Conservation (phyloP, 2,329 filamentous ascomycete genomes). For the Taxawa tesnikishii region DNA sequence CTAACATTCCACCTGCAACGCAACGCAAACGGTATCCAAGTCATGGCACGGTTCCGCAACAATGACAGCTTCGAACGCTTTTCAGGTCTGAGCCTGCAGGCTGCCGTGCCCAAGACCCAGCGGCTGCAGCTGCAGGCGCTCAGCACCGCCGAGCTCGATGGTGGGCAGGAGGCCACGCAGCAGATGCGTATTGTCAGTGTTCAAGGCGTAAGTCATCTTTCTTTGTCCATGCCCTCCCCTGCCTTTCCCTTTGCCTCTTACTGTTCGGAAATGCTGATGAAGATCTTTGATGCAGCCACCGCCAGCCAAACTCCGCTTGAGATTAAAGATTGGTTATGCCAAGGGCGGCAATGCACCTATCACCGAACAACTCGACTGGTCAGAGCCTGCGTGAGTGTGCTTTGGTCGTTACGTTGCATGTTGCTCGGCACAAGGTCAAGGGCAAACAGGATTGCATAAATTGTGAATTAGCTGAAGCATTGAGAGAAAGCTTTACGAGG, state of each 20-base stretch:
- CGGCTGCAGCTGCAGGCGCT: constrained; percentile 87
- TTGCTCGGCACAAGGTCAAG: too few relatives aligned
- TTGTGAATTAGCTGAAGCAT: too few relatives aligned
- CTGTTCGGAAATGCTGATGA: constrained; percentile 3
- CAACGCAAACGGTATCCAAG: constrained; percentile 67
- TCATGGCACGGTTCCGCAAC: constrained; percentile 76
- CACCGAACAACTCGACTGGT: constrained; percentile 94
- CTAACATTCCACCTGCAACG: constrained; percentile 77
- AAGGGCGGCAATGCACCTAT: constrained; percentile 58
- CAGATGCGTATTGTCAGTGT: constrained; percentile 77
- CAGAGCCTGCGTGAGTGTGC: constrained; percentile 50
- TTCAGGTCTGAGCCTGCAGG: constrained; percentile 72
- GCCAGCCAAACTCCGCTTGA: constrained; percentile 57
- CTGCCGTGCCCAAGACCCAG: constrained; percentile 91
- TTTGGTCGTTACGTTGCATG: too few relatives aligned
- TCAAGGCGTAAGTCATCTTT: constrained; percentile 67
- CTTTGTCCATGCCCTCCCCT: too few relatives aligned
- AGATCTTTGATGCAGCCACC: constrained; percentile 49
- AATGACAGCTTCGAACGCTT: constrained; percentile 52
- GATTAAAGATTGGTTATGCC: constrained; percentile 71
- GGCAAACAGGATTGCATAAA: too few relatives aligned
- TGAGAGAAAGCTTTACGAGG: too few relatives aligned
- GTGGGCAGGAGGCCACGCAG: constrained; percentile 76
- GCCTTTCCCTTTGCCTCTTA: constrained; percentile 1
- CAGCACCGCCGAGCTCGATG: constrained; percentile 62